These are phyloP conservation scores for Maudiozyma turicensis DNA, from an alignment of 805 yeast species.

Conservation along the genomic window DNA sequence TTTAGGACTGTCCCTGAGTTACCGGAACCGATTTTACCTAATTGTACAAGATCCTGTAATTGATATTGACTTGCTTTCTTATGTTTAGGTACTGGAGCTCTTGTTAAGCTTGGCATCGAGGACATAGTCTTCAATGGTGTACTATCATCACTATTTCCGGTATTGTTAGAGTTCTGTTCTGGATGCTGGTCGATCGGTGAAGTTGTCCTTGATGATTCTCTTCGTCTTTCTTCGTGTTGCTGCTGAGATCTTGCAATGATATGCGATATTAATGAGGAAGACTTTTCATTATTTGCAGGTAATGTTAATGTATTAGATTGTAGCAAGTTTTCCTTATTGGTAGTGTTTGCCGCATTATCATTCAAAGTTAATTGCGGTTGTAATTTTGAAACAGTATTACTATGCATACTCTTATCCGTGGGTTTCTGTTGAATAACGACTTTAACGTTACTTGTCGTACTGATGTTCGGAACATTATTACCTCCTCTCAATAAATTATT, in stretches of 20 bases:
- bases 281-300: background rate
- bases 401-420: background rate
- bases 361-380: background rate
- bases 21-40: constrained; percentile 82
- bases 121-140: background rate
- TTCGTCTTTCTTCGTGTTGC: background rate
- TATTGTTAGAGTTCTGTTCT: background rate
- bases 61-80: constrained; percentile 23
- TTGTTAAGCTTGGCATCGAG: background rate
- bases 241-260: background rate
- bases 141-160: background rate
- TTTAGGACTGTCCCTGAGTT: constrained; percentile 89
- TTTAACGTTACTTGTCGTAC: background rate
- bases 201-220: too few relatives aligned
- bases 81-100: background rate
- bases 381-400: background rate
- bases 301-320: background rate
- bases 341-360: background rate
- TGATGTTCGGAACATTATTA: background rate
- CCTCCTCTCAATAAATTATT: background rate
- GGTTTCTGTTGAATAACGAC: constrained; percentile 4
- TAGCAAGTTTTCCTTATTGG: background rate
- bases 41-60: constrained; percentile 59
- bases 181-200: background rate
- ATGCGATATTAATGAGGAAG: background rate